phyloP scores from a whole-genome alignment of 2,329 filamentous ascomycete genomes.

The Herpotrichia juniperi region DNA sequence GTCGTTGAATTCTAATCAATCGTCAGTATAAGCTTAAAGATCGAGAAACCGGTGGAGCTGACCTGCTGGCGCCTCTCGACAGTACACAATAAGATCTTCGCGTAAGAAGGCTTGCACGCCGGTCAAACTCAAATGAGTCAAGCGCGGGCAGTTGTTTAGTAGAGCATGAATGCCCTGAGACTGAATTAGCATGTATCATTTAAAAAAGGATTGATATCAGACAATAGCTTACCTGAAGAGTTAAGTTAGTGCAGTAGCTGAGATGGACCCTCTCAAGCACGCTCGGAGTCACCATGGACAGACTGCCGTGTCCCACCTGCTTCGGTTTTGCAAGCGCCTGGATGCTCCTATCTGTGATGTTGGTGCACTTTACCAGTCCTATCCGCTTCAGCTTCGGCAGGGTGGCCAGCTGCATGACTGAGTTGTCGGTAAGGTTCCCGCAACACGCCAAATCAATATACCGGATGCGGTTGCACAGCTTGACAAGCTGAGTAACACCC shows the following conservation, averaged over 20 bases:
- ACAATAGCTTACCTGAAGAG: slow-evolving; percentile 69
- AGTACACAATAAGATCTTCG: slow-evolving; percentile 83
- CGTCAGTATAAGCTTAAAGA: background rate
- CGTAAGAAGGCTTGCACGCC: slow-evolving; percentile 90
- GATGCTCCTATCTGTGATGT: slow-evolving; percentile 90
- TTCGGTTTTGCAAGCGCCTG: slow-evolving; percentile 78
- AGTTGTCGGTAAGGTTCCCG: slow-evolving; percentile 82
- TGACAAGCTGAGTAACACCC: slow-evolving; percentile 83
- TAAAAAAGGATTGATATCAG: background rate
- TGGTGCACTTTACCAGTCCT: slow-evolving; percentile 89
- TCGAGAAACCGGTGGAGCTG: slow-evolving; percentile 27
- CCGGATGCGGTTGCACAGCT: slow-evolving; percentile 87
- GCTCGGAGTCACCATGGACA: slow-evolving; percentile 63
- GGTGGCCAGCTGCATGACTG: slow-evolving; percentile 80
- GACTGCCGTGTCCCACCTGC: slow-evolving; percentile 54
- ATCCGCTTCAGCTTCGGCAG: slow-evolving; percentile 94
- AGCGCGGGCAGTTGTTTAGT: slow-evolving; percentile 86
- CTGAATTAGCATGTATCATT: slow-evolving; percentile 33
- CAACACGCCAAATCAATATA: slow-evolving; percentile 99
- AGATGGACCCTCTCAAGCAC: slow-evolving; percentile 90
- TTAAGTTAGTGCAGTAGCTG: slow-evolving; percentile 89
- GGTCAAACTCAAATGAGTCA: slow-evolving; percentile 93
- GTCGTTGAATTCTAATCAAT: slow-evolving; percentile 79
- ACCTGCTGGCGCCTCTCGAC: slow-evolving; percentile 81
- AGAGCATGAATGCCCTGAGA: slow-evolving; percentile 83